Base-by-base conservation (phyloP, 345 rosid genomes). In the Excoecaria agallocha region DNA sequence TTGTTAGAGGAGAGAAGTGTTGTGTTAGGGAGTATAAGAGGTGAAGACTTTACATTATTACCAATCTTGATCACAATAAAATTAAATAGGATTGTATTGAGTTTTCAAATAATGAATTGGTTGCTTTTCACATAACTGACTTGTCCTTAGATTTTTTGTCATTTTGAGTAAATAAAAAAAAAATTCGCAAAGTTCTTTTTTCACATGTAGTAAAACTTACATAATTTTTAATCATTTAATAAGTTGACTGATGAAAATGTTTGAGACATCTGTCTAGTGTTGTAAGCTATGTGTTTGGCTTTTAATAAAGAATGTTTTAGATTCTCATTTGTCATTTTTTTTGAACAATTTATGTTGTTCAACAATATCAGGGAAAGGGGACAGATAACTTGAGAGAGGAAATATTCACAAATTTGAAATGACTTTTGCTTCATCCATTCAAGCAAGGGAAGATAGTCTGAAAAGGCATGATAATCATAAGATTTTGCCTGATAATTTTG, bases 391-490 rank as follows among this genome's bases (percentile, higher is more conserved):
- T 45, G 69, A 72, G 73, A 65, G 55, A 60, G 74, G 55, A 45
- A 46, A 46, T 64, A 43, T 12, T 66, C 70, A 48, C 38, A 22
- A 46, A 20, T 24, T 55, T 41, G 68, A 62, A 75, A 49, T 59
- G 68, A 41, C 62, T 59, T 60, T 78, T 77, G 55, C 74, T 78
- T 78, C 80, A 25, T 43, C 73, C 68, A 78, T 65, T 64, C 78
- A 46, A 55, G 82, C 56, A 54, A 55, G 45, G 46, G 79, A 74
- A 66, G 79, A 72, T 75, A 60, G 46, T 43, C 46, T 74, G 39
- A 72, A 71, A 73, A 78, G 63, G 38, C 73, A 74, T 46, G 81
- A 63, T 68, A 68, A 61, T 77, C 81, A 72, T 43, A 77, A 74
- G 46, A 65, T 74, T 73, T 77, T 61, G 39, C 77, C 72, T 49